Conservation (phyloP, 257 asterid species). For the Solanum piurae region DNA sequence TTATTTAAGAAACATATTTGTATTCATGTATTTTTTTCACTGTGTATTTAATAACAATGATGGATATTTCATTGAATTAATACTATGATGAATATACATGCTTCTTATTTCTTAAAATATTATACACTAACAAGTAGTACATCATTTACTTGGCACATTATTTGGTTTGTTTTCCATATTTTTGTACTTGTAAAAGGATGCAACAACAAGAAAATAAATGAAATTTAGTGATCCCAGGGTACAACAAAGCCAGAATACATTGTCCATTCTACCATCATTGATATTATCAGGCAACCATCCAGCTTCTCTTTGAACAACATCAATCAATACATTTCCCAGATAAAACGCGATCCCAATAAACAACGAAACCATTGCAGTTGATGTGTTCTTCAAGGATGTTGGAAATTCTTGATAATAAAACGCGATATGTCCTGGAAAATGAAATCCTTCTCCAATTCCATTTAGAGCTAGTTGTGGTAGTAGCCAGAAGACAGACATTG, state of each 20-base stretch:
- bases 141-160: not conserved
- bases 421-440: conserved; percentile 19
- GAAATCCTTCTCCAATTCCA: conserved; percentile 30
- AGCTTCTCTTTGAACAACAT: conserved; percentile 23
- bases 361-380: conserved; percentile 17
- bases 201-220: conserved; percentile 36
- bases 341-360: conserved; percentile 18
- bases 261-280: conserved; percentile 57
- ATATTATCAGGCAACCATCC: conserved; percentile 65
- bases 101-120: not conserved
- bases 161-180: not conserved
- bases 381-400: conserved; percentile 16
- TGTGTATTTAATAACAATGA: too few relatives aligned
- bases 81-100: not conserved
- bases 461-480: conserved; percentile 30
- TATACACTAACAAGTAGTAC: not conserved
- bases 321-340: conserved; percentile 13
- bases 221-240: conserved; percentile 34
- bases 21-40: too few relatives aligned
- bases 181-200: conserved; percentile 16
- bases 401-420: conserved; percentile 31
- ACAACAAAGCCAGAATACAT: conserved; percentile 56
- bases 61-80: too few relatives aligned
- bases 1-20: too few relatives aligned
- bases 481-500: conserved; percentile 34